Base-by-base conservation (phyloP, 257 asterid genomes). In the Jaltomata sinuosa region DNA sequence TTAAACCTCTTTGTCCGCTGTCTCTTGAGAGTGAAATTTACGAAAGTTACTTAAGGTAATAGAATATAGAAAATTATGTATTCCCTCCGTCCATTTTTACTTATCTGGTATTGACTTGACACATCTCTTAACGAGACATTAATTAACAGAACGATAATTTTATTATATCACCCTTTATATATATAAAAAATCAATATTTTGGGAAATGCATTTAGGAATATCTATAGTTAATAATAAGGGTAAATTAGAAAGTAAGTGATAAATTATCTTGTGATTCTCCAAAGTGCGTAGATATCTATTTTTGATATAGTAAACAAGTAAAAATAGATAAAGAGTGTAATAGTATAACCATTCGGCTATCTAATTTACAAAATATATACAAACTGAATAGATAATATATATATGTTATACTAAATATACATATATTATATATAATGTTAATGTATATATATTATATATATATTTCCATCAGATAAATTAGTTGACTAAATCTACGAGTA, bases 21-120 rank as follows among this genome's bases (percentile, higher is more conserved):
- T 76, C 25, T 25, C 22, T 47, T 11, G 12, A 86, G 87, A 76
- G 81, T 62, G 59, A 79, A 83, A 83, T 85, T 18, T 47, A 7
- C 54, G 14, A 32, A 42, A 40, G 8, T n/a, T 15, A 62, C 19
- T 19, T 54, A 5, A 8, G 9, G 3, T 49, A 49, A 11, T 64
- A 16, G 14, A 45, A 40, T 78, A 45, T 64, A 29, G 42, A 12
- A 64, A 64, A 64, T 15, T 6, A 31, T 15, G 38, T 61, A 61
- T 1, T 12, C 0, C 69, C 10, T 12, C 9, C 36, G 1, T 61
- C 6, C 4, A 11, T 61, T 25, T 61, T 61, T 61, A 27, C 36
- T 11, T 25, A 11, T 61, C 12, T 1, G 11, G 0, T 61, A 61
- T 6, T 59, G 0, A 10, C 4, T 59, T 59, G 3, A 0, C 34